A percentile compares a stretch with the other conserved stretches of the same genome.
Evolutionary conservation across 2,329 filamentous ascomycete species (phyloP).

Genomic region (Nemania diffusa): DNA sequence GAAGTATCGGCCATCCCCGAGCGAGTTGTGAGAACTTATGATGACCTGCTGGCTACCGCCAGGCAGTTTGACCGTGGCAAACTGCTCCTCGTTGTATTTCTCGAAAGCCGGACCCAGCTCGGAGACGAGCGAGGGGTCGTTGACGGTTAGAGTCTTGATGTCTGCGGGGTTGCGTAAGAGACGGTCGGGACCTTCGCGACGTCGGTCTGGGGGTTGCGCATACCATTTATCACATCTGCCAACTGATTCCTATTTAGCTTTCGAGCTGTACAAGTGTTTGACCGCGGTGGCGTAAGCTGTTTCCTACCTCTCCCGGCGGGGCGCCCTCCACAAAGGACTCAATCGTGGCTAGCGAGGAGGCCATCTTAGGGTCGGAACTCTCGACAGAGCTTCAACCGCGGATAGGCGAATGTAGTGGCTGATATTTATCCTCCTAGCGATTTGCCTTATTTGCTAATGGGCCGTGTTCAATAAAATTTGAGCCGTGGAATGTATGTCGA

Average conservation of each 20-base stretch:
- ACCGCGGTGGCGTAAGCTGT: slow-evolving; percentile 43
- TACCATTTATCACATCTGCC: slow-evolving; percentile 88
- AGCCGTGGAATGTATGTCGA: neutral
- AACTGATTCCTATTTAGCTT: slow-evolving; percentile 65
- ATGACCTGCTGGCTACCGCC: slow-evolving; percentile 85
- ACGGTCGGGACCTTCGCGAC: slow-evolving; percentile 6
- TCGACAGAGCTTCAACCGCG: neutral
- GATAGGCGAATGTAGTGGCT: neutral
- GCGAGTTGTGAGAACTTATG: slow-evolving; percentile 85
- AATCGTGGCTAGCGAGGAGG: slow-evolving; percentile 66
- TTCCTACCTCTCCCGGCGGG: slow-evolving; percentile 89
- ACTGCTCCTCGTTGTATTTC: slow-evolving; percentile 97
- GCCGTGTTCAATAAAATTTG: neutral
- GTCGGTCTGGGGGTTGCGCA: slow-evolving; percentile 35
- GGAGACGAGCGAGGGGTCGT: slow-evolving; percentile 73
- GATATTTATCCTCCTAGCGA: neutral
- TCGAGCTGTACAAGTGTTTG: slow-evolving; percentile 1
- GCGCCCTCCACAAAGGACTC: slow-evolving; percentile 93
- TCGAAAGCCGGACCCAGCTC: slow-evolving; percentile 85
- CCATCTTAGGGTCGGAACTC: slow-evolving; percentile 41
- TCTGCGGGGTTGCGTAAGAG: slow-evolving; percentile 63
- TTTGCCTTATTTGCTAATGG: neutral
- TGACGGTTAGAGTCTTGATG: slow-evolving; percentile 85
- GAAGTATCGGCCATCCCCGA: slow-evolving; percentile 86
- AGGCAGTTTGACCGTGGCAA: slow-evolving; percentile 87